Percentiles rank a stretch among this genome's conserved stretches.
Conservation (phyloP, 2,329 filamentous ascomycete species). For the Colletotrichum eleusines region DNA sequence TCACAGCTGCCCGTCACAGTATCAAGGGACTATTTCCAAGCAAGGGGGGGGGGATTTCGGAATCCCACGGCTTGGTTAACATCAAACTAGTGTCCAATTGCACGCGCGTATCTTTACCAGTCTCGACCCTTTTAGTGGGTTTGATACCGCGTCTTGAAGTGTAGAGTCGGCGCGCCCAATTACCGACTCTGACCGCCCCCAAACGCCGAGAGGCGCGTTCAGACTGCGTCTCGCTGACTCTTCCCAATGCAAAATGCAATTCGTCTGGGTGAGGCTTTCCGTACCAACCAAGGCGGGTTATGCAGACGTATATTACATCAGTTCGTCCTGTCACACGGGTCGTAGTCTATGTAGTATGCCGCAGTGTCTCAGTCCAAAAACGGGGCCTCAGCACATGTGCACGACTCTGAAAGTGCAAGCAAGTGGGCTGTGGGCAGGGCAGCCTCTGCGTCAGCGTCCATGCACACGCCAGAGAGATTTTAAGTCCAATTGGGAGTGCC, state of each 20-base stretch:
- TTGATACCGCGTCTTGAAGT: slow-evolving; percentile 24
- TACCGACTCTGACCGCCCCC: not conserved
- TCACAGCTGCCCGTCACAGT: not conserved
- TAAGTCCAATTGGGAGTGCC: slow-evolving; percentile 34
- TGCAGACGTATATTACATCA: not conserved
- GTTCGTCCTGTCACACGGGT: slow-evolving; percentile 27
- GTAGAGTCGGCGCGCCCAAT: slow-evolving; percentile 6
- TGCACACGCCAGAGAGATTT: slow-evolving; percentile 3
- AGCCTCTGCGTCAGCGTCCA: not conserved
- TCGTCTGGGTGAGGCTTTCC: not conserved
- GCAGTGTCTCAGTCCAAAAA: slow-evolving; percentile 37
- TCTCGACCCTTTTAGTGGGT: slow-evolving; percentile 33
- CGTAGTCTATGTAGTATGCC: not conserved
- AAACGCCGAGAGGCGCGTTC: slow-evolving; percentile 1
- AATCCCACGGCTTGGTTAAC: not conserved
- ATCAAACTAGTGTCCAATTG: not conserved
- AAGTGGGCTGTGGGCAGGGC: slow-evolving; percentile 23
- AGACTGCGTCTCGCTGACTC: not conserved
- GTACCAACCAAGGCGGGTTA: not conserved
- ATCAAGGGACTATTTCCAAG: not conserved
- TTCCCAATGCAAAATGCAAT: not conserved
- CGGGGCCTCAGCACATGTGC: slow-evolving; percentile 18
- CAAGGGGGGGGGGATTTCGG: too few relatives aligned
- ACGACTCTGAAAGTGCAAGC: not conserved
- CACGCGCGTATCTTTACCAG: not conserved